Evolutionary conservation across 2,329 filamentous ascomycete genomes (phyloP).

Genomic region (Pseudogymnoascus sp.): DNA sequence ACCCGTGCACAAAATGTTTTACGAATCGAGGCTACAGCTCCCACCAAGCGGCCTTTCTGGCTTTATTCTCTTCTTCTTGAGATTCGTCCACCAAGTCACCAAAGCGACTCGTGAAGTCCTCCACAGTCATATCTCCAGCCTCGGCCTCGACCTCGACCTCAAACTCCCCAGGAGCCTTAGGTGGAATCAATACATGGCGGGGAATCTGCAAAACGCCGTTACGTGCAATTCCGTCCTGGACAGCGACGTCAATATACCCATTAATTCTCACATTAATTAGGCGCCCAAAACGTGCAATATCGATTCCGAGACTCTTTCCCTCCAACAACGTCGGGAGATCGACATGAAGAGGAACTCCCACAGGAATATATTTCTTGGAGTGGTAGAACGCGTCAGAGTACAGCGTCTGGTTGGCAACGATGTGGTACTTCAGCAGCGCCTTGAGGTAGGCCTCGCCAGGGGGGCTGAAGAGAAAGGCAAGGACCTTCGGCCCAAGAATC

Average conservation of each 20-base stretch:
- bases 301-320: constrained; percentile 59
- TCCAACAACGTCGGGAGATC: constrained; percentile 67
- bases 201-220: constrained; percentile 82
- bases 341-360: constrained; percentile 45
- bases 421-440: constrained; percentile 71
- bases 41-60: not conserved
- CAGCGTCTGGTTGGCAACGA: constrained; percentile 64
- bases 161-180: constrained; percentile 34
- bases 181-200: constrained; percentile 65
- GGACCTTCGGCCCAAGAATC: constrained; percentile 62
- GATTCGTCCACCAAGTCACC: constrained; percentile 4
- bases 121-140: constrained; percentile 46
- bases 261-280: constrained; percentile 70
- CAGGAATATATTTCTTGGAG: constrained; percentile 30
- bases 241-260: constrained; percentile 55
- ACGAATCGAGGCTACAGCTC: not conserved
- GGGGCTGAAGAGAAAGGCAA: constrained; percentile 79
- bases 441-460: constrained; percentile 67
- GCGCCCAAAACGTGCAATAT: constrained; percentile 60
- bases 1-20: not conserved
- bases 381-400: constrained; percentile 79
- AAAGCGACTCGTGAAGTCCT: constrained; percentile 52
- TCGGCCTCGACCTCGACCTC: constrained; percentile 23
- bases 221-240: constrained; percentile 62
- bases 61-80: not conserved